Evolutionary conservation across 176 grass and related monocot species (phyloP), one percentile per base, ranked within the genome.

Genomic region (Oryza longistaminata): DNA sequence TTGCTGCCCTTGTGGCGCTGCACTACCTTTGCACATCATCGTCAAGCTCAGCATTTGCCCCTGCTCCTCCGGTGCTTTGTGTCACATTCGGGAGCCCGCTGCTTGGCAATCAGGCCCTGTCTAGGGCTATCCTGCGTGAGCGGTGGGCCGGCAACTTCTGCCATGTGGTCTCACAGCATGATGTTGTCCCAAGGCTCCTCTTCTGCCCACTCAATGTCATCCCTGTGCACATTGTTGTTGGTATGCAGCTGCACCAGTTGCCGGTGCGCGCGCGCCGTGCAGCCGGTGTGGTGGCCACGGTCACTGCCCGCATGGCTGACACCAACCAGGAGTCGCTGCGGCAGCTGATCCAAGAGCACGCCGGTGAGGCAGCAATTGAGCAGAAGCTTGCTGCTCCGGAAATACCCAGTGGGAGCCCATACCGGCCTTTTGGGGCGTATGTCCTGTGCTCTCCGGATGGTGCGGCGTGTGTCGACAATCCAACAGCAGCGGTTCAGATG

Each of bases 111-210:
- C 84, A 86, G 71, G 84, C 93, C 1, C 85, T 99, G 10, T 92
- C 86, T 42, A 82, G 46, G 62, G 97, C 92, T 16, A 82, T 99
- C 50, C 85, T 94, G 50, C 90, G 82, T 1, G 93, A 99, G 48
- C 85, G 92, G 70, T 96, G 91, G 93, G 82, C 82, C 11, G 83
- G 93, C 33, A 90, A 90, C 72, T 99, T 99, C 82, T 96, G 90
- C 73, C 90, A 99, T 19, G 88, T 99, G 0, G 93, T 92, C 15
- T 82, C 92, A 3, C 97, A 96, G 85, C 88, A 91, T 2, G 97
- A 99, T 42, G 67, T 94, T 7, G 52, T 94, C 53, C 97, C 97
- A 8, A 90, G 97, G 85, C 88, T 94, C 70, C 82, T 96, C 67
- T 96, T 99, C 71, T 94, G 93, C 88, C 93, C 97, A 2, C 71